Percentiles rank a stretch among this genome's conserved stretches.
These are phyloP conservation scores for Podaxis sp. DNA, from an alignment of 768 basidiomycete genomes.

Conservation along the genomic window DNA sequence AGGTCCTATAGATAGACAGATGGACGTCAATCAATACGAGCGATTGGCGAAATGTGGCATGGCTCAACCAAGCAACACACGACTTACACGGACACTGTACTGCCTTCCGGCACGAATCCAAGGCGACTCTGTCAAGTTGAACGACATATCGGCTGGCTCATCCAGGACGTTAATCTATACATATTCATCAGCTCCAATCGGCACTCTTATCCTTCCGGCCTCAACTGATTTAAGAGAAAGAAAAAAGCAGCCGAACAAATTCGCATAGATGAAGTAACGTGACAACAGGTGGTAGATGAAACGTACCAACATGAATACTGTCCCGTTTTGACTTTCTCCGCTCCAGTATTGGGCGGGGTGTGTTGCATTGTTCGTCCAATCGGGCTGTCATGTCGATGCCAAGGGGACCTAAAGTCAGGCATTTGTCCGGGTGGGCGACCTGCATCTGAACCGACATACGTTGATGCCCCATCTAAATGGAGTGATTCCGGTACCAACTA, in stretches of 20 bases:
- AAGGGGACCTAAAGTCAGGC: not conserved
- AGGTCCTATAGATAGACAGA: constrained; percentile 50
- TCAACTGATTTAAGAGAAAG: not conserved
- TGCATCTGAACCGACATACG: constrained; percentile 32
- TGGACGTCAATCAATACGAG: too few species aligned
- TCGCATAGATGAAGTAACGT: not conserved
- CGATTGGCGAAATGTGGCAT: not conserved
- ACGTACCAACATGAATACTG: constrained; percentile 64
- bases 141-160: constrained; percentile 55
- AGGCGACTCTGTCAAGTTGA: constrained; percentile 66
- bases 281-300: not conserved
- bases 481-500: constrained; percentile 55
- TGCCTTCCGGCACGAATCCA: constrained; percentile 69
- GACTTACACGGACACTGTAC: constrained; percentile 61
- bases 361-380: constrained; percentile 42
- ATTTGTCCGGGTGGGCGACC: not conserved
- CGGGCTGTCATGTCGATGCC: constrained; percentile 27
- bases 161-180: constrained; percentile 60
- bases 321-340: constrained; percentile 62
- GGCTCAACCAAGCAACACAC: constrained; percentile 19
- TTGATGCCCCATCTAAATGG: constrained; percentile 73
- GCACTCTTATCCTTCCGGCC: not conserved
- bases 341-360: constrained; percentile 75
- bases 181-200: constrained; percentile 53
- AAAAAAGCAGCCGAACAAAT: not conserved